Evolutionary conservation across 208 protist species (phyloP), one percentile per base, ranked within the genome.

Genomic region (Strigomonas galati): DNA sequence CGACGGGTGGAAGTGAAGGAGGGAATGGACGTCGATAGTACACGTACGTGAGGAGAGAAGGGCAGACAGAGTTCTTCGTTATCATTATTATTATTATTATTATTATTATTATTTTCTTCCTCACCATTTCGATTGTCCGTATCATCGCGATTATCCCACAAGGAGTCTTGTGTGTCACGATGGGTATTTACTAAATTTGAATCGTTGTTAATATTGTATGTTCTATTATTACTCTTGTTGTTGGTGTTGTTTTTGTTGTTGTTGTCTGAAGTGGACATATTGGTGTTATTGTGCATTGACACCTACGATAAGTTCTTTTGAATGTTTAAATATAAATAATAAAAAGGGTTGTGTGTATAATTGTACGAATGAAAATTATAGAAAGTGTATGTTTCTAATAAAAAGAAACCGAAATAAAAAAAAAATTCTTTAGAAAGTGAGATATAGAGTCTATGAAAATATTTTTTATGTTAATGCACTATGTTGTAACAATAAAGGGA

Each of bases 391-490:
- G n/a, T n/a, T n/a, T n/a, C n/a, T n/a, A n/a, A n/a, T n/a, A n/a
- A n/a, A 46, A 40, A 44, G 49, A 31, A 23, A 49, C 21, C 37
- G 21, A 67, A 71, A 24, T 40, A 28, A 14, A 26, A 52, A 58
- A 70, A 26, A 63, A 37, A 63, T 58, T n/a, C n/a, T n/a, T n/a
- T n/a, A n/a, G n/a, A n/a, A n/a, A 63, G 26, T 58, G 21, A 51
- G 6, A 57, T 4, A 24, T 46, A 24, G 24, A 0, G 26, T 26
- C 27, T 54, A n/a, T 53, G 28, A 14, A 40, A 14, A 40, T 10
- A 40, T 14, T 40, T 10, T 40, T 40, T 10, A 40, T 10, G 35
- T 40, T 40, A 40, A 40, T 40, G 35, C 35, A 40, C 35, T 40
- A 40, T 14, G 35, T 14, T 10, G 10, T 40, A 10, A 14, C 35